Evolutionary conservation across 2,329 filamentous ascomycete genomes (phyloP).

Genomic region (Coniochaeta hoffmannii): DNA sequence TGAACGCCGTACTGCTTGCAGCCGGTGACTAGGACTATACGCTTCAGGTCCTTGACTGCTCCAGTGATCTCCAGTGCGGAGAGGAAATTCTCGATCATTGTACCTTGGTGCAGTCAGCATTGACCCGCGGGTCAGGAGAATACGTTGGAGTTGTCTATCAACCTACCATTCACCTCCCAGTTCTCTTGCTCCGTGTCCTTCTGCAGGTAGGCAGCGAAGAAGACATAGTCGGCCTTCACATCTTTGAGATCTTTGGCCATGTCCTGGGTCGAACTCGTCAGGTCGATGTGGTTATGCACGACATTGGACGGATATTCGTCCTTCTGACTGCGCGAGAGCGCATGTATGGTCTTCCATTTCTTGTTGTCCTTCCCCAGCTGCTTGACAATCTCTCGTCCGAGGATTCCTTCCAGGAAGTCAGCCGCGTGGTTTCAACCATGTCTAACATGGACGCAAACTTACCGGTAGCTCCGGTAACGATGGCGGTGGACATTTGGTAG

Average conservation of each 20-base stretch:
- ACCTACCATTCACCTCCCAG: constrained; percentile 18
- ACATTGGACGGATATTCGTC: constrained; percentile 13
- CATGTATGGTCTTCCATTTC: constrained; percentile 15
- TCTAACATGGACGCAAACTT: background rate
- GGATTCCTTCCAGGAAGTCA: constrained; percentile 11
- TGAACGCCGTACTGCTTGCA: constrained; percentile 48
- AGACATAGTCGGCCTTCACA: constrained; percentile 16
- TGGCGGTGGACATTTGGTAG: constrained; percentile 7
- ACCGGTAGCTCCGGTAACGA: constrained; percentile 10
- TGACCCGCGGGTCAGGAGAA: background rate
- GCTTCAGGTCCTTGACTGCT: constrained; percentile 31
- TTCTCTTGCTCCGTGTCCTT: constrained; percentile 15
- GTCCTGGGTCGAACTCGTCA: constrained; percentile 13
- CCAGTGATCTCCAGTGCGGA: constrained; percentile 33
- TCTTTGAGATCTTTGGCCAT: constrained; percentile 16
- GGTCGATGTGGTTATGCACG: constrained; percentile 15
- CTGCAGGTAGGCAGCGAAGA: constrained; percentile 18
- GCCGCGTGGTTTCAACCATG: background rate
- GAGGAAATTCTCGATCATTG: constrained; percentile 41
- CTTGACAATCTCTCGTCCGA: constrained; percentile 17
- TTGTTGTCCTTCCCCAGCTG: constrained; percentile 9
- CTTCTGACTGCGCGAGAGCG: constrained; percentile 18
- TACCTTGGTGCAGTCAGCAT: constrained; percentile 15
- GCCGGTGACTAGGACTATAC: constrained; percentile 40
- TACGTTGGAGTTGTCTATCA: background rate